Evolutionary conservation across 495 filamentous ascomycete genomes (phyloP).

Genomic region (Margaritispora aquatica): DNA sequence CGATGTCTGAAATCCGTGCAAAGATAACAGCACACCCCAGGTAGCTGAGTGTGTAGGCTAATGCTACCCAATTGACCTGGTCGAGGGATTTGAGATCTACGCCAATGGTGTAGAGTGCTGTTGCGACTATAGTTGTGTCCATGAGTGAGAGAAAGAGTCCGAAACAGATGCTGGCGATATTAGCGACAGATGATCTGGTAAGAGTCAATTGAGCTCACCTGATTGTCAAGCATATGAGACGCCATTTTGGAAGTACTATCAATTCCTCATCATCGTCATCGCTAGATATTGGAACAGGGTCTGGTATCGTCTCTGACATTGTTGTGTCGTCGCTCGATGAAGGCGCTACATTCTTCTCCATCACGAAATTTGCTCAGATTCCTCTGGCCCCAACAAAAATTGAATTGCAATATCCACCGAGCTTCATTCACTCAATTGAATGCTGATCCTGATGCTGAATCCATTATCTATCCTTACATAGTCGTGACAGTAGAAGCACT

Average conservation of each 20-base stretch:
- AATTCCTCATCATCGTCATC: not conserved
- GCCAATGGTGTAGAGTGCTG: constrained; percentile 23
- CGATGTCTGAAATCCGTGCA: constrained; percentile 44
- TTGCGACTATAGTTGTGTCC: constrained; percentile 28
- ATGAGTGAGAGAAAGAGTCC: constrained; percentile 25
- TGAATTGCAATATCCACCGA: not conserved
- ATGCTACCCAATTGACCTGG: constrained; percentile 43
- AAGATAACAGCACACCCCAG: constrained; percentile 39
- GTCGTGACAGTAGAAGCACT: not conserved
- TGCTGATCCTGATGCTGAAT: not conserved
- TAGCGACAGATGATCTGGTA: not conserved
- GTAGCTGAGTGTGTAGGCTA: constrained; percentile 50
- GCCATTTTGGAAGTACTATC: constrained; percentile 14
- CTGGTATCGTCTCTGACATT: not conserved
- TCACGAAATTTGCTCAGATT: not conserved
- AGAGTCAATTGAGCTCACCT: constrained; percentile 3
- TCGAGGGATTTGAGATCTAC: constrained; percentile 19
- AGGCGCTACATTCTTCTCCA: not conserved
- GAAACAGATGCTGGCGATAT: constrained; percentile 15
- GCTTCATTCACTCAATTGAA: not conserved
- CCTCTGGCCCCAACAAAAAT: not conserved
- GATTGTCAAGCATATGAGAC: constrained; percentile 6
- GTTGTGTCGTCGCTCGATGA: not conserved
- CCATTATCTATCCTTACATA: not conserved
- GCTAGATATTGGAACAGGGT: not conserved